These are phyloP conservation scores for Blechomonas ayalai DNA, from an alignment of 208 protist genomes.

Conservation along the genomic window DNA sequence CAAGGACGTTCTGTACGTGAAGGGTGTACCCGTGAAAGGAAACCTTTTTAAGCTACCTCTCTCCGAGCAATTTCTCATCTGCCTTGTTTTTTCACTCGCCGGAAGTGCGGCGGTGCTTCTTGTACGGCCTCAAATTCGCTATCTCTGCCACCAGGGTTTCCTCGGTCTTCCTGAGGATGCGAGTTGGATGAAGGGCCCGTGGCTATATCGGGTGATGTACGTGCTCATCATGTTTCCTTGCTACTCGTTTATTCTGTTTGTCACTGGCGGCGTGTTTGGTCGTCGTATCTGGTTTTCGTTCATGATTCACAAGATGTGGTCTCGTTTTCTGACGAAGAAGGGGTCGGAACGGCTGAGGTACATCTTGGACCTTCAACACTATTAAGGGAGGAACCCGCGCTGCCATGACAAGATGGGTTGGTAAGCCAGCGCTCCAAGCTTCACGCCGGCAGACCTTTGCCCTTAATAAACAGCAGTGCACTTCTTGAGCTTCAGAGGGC, in stretches of 20 bases:
- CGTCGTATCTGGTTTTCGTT: constrained; percentile 85
- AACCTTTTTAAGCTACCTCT: constrained; percentile 67
- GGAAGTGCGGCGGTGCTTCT: constrained; percentile 56
- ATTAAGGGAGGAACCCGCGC: constrained; percentile 18
- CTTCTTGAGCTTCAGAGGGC: too few species aligned
- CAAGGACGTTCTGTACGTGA: constrained; percentile 71
- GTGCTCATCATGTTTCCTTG: constrained; percentile 71
- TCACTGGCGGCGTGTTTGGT: constrained; percentile 63
- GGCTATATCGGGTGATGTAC: constrained; percentile 79
- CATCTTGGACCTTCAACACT: constrained; percentile 76
- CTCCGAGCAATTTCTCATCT: constrained; percentile 75
- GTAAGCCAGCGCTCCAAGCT: too few species aligned
- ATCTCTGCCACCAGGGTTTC: constrained; percentile 65
- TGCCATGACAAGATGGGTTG: background rate
- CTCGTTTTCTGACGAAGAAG: constrained; percentile 57
- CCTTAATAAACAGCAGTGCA: too few species aligned
- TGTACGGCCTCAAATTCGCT: constrained; percentile 66
- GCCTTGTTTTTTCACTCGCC: constrained; percentile 73
- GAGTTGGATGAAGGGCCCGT: constrained; percentile 69
- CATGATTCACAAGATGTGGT: constrained; percentile 90
- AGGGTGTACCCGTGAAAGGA: constrained; percentile 71
- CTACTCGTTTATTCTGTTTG: constrained; percentile 76
- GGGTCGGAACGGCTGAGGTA: constrained; percentile 34
- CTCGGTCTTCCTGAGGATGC: constrained; percentile 65
- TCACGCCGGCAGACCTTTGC: too few species aligned